phyloP scores from a whole-genome alignment of 345 rosid genomes.

The Gossypium sturtianum region DNA sequence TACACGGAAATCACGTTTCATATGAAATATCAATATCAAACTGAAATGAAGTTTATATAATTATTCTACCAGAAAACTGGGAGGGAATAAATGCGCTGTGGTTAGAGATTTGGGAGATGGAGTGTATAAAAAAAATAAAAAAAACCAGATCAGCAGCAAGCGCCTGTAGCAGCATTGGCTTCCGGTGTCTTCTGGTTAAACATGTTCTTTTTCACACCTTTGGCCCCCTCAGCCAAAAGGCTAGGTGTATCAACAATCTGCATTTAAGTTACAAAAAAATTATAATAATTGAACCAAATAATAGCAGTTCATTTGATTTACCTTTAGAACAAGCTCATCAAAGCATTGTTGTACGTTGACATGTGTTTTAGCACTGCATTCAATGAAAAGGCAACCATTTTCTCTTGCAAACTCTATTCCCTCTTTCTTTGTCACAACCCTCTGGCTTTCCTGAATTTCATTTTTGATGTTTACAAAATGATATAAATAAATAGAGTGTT shows the following conservation, averaged over 20 bases:
- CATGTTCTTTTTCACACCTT: slow-evolving; percentile 41
- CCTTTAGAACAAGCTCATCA: slow-evolving; percentile 65
- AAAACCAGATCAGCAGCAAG: slow-evolving; percentile 33
- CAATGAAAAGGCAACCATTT: slow-evolving; percentile 57
- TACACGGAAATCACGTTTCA: not conserved
- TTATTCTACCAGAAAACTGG: not conserved
- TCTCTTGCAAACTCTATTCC: slow-evolving; percentile 55
- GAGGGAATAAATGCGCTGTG: too few relatives aligned
- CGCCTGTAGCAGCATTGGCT: slow-evolving; percentile 23
- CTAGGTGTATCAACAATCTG: slow-evolving; percentile 54
- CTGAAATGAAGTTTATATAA: not conserved
- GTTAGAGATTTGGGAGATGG: too few relatives aligned
- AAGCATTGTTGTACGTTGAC: slow-evolving; percentile 55
- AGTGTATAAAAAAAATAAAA: not conserved
- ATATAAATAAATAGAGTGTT: not conserved
- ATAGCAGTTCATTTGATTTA: not conserved
- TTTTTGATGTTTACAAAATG: not conserved
- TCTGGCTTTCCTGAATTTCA: slow-evolving; percentile 47
- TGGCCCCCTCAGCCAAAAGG: slow-evolving; percentile 44
- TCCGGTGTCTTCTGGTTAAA: slow-evolving; percentile 35
- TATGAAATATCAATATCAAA: not conserved
- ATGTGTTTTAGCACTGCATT: slow-evolving; percentile 66
- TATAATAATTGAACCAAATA: too few relatives aligned
- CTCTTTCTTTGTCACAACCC: slow-evolving; percentile 56
- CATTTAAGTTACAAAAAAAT: not conserved